Evolutionary conservation across 2,329 filamentous ascomycete species (phyloP).

Genomic region (Monosporascus sp.): DNA sequence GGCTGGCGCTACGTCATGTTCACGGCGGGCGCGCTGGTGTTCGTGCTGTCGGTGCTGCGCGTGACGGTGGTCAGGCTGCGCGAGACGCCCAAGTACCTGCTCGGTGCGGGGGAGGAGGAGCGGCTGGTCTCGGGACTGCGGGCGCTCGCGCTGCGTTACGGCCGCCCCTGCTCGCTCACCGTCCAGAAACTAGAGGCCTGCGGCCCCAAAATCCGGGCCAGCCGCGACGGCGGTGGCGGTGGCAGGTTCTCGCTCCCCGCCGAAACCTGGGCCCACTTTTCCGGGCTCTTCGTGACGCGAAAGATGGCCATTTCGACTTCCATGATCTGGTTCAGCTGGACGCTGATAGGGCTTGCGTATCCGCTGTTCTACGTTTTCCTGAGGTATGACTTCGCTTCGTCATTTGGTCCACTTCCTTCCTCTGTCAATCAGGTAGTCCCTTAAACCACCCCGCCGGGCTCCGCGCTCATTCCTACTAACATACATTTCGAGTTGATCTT

Average conservation of each 20-base stretch:
- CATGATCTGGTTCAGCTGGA: slow-evolving; percentile 66
- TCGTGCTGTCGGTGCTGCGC: slow-evolving; percentile 47
- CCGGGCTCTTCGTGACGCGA: slow-evolving; percentile 59
- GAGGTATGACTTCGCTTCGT: slow-evolving; percentile 36
- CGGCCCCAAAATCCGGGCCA: slow-evolving; percentile 23
- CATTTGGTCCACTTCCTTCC: background rate
- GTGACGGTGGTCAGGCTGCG: slow-evolving; percentile 49
- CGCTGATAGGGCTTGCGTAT: slow-evolving; percentile 65
- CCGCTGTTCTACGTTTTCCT: slow-evolving; percentile 73
- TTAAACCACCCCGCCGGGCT: too few species aligned
- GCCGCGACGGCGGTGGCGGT: slow-evolving; percentile 30
- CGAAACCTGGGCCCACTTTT: slow-evolving; percentile 47
- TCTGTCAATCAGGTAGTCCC: background rate
- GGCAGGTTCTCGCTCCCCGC: slow-evolving; percentile 26
- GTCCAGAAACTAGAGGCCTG: slow-evolving; percentile 39
- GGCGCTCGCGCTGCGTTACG: background rate
- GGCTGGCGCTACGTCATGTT: slow-evolving; percentile 48
- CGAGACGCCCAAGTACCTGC: slow-evolving; percentile 56
- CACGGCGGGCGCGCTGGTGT: slow-evolving; percentile 40
- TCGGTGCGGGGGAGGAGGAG: slow-evolving; percentile 47
- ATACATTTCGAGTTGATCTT: too few species aligned
- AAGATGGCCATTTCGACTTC: slow-evolving; percentile 56
- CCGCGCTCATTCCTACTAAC: too few species aligned
- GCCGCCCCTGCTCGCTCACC: background rate
- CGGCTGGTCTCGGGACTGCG: slow-evolving; percentile 39